These are phyloP conservation scores for Calonectria pseudoreteaudii DNA, from an alignment of 2,329 filamentous ascomycete species.

Conservation along the genomic window DNA sequence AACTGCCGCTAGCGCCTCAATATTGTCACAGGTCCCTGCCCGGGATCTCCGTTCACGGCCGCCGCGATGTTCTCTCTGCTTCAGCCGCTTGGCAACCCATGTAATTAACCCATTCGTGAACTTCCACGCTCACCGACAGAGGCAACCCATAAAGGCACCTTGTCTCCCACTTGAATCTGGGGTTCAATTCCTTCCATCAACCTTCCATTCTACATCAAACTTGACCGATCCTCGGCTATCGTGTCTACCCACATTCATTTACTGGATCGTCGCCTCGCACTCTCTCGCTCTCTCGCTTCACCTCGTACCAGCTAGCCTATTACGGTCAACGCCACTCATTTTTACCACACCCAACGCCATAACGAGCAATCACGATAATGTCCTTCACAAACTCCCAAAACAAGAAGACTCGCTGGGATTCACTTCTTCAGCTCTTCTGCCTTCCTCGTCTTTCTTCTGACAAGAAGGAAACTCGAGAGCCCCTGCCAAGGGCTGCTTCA, in stretches of 20 bases:
- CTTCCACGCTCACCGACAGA: not conserved
- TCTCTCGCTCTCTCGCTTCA: not conserved
- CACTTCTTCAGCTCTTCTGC: not conserved
- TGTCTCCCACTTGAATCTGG: not conserved
- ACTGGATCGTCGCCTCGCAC: not conserved
- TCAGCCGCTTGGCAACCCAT: not conserved
- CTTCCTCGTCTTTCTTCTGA: not conserved
- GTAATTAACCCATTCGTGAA: not conserved
- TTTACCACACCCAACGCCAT: not conserved
- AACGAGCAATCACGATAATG: not conserved
- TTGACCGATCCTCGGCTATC: not conserved
- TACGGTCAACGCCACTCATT: not conserved
- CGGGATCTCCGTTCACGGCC: not conserved
- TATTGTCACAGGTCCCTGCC: not conserved
- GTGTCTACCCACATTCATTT: slow-evolving; percentile 1
- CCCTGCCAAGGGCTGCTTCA: not conserved
- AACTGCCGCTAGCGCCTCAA: not conserved
- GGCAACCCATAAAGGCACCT: not conserved
- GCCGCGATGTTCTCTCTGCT: not conserved
- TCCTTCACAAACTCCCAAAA: not conserved
- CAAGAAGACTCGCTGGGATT: not conserved
- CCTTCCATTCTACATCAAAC: not conserved
- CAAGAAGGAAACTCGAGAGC: not conserved
- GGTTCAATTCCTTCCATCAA: not conserved
- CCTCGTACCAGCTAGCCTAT: not conserved